Percentiles rank a stretch among this genome's conserved stretches.
Evolutionary conservation across 306 rosid species (phyloP).

Genomic region (Spatholobus suberectus): DNA sequence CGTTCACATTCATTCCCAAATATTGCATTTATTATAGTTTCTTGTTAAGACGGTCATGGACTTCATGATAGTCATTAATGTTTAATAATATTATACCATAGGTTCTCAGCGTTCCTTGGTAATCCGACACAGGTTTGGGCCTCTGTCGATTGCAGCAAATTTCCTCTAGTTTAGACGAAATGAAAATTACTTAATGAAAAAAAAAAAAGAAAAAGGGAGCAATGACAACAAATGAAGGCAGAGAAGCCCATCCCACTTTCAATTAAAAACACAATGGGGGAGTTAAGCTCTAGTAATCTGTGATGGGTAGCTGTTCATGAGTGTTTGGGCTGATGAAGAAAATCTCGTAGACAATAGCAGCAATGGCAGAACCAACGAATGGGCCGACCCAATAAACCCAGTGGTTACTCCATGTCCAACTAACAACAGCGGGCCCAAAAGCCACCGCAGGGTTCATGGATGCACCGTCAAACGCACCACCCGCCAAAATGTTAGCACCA

Average conservation of each 20-base stretch:
- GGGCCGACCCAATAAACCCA: constrained; percentile 91
- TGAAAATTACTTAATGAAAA: too few relatives aligned
- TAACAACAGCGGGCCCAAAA: constrained; percentile 77
- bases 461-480: constrained; percentile 81
- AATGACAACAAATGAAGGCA: too few relatives aligned
- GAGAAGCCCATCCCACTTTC: too few relatives aligned
- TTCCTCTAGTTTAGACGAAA: background rate
- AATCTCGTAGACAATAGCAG: constrained; percentile 59
- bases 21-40: too few relatives aligned
- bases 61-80: too few relatives aligned
- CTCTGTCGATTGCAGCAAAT: background rate
- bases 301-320: constrained; percentile 57
- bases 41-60: too few relatives aligned
- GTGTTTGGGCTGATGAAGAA: constrained; percentile 61
- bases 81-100: background rate
- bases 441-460: constrained; percentile 85
- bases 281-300: constrained; percentile 45
- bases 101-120: background rate
- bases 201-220: too few relatives aligned
- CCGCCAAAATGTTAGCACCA: constrained; percentile 77
- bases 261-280: background rate
- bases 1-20: too few relatives aligned
- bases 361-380: constrained; percentile 60
- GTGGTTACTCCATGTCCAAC: constrained; percentile 71
- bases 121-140: background rate